Conservation (phyloP, 768 basidiomycete species). For the Candolleomyces aberdarensis region DNA sequence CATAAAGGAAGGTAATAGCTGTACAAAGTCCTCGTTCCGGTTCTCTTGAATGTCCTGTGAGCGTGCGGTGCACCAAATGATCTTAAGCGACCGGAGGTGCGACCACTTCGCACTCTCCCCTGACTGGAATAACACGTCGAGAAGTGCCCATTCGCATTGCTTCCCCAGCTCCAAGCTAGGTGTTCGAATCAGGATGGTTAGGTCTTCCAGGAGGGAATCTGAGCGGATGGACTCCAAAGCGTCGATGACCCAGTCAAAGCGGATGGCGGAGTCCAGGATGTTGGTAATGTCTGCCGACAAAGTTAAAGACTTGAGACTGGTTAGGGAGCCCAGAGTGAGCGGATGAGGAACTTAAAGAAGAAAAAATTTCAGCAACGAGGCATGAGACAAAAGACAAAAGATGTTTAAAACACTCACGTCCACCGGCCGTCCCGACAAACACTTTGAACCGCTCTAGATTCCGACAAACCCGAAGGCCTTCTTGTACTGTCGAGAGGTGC, state of each 20-base stretch:
- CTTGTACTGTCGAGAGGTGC: not conserved
- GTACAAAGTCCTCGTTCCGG: conserved; percentile 3
- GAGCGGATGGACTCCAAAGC: not conserved
- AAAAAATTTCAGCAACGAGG: not conserved
- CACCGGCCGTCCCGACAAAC: conserved; percentile 10
- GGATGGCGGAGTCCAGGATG: not conserved
- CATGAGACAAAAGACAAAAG: not conserved
- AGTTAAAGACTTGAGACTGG: not conserved
- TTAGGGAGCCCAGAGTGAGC: not conserved
- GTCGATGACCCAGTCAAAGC: conserved; percentile 7
- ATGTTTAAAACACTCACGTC: conserved; percentile 1
- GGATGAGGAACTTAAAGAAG: not conserved
- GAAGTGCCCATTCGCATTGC: conserved; percentile 6
- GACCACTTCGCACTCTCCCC: not conserved
- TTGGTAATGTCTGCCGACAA: conserved; percentile 6
- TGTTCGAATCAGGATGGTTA: conserved; percentile 9
- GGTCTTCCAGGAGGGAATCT: not conserved
- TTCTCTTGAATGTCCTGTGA: conserved; percentile 5
- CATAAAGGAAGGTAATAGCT: conserved; percentile 2
- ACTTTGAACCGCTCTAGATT: conserved; percentile 2
- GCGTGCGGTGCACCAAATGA: conserved; percentile 8
- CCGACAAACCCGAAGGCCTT: not conserved
- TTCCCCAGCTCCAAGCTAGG: conserved; percentile 1
- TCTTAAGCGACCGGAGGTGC: not conserved
- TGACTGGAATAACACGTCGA: conserved; percentile 1